Base-by-base conservation (phyloP, 257 asterid genomes). In the Solanum bukasovii region DNA sequence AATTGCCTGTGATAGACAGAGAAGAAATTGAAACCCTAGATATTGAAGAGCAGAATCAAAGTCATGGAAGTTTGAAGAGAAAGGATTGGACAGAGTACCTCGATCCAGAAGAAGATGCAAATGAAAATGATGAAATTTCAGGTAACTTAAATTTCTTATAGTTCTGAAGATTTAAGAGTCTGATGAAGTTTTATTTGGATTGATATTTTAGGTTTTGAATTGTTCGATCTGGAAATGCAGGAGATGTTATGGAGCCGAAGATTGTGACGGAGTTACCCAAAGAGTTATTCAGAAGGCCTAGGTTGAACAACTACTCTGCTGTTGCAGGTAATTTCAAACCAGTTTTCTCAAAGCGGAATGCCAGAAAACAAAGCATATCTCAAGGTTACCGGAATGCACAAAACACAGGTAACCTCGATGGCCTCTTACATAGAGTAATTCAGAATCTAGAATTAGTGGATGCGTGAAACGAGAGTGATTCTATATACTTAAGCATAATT, bases 21-120 rank as follows among this genome's bases (percentile, higher is more conserved):
- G 92, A 90, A 38, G 86, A 78, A 13, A 18, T 83, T n/a, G 87
- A 29, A 86, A 27, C 85, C 86, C 88, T 87, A 85, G 89, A 21
- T 16, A 27, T 72, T 31, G 81, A 42, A 27, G 87, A 81, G 67
- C 84, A 84, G 71, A 52, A 61, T 23, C 88, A 84, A 27, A 18
- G 25, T 11, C 87, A 71, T 40, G 89, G 82, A 37, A 73, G 74
- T 81, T 89, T 84, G 88, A 97, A 90, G 86, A 90, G 96, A 90
- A 94, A 87, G 5, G 98, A 96, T 87, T 97, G 98, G 99, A 87
- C 93, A 3, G 96, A 97, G 91, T 97, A 95, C 29, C 90, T 94
- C 9, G 96, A 93, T 85, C 88, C 89, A 21, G 91, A 88, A 35
- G 94, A 91, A 23, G 88, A 89, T 38, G 86, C 89, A 29, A 61